A percentile compares a stretch with the other conserved stretches of the same genome.
Evolutionary conservation across 768 basidiomycete genomes (phyloP).

Genomic region (Leccinum broughii): DNA sequence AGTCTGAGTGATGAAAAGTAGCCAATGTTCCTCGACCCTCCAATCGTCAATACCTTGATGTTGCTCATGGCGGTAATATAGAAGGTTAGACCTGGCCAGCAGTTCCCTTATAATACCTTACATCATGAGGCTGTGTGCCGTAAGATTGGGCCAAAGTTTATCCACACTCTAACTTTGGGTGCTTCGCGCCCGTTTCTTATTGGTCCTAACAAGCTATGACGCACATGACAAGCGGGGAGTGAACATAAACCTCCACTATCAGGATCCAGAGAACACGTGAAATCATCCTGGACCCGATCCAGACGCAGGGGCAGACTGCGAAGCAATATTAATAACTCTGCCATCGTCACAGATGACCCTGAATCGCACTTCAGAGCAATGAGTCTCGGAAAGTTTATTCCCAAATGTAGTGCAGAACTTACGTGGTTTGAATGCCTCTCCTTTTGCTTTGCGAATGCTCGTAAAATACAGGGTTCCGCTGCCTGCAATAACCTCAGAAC

Average conservation of each 20-base stretch:
- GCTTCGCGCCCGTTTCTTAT: not conserved
- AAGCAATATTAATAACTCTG: constrained; percentile 39
- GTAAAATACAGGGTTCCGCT: constrained; percentile 82
- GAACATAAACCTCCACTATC: not conserved
- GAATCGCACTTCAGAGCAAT: constrained; percentile 52
- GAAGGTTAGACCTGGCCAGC: no score
- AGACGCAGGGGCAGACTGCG: constrained; percentile 6
- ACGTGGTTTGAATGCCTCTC: constrained; percentile 68
- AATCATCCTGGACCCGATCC: not conserved
- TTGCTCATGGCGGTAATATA: constrained; percentile 16
- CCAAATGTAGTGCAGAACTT: constrained; percentile 3
- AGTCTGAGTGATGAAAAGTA: constrained; percentile 50
- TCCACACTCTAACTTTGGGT: not conserved
- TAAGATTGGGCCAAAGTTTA: not conserved
- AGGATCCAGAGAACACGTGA: not conserved
- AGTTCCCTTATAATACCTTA: constrained; percentile 8
- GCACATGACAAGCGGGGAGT: not conserved
- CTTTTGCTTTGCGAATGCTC: constrained; percentile 76
- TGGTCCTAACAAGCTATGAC: not conserved
- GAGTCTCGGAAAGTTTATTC: not conserved
- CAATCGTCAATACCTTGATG: constrained; percentile 42
- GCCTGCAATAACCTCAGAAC: constrained; percentile 37
- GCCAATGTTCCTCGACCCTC: constrained; percentile 58
- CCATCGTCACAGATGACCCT: constrained; percentile 67
- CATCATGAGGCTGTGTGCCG: constrained; percentile 2